A percentile compares a stretch with the other conserved stretches of the same genome.
These are phyloP conservation scores for Globisporangium heterothallicum DNA, from an alignment of 352 stramenopile genomes.

Conservation along the genomic window DNA sequence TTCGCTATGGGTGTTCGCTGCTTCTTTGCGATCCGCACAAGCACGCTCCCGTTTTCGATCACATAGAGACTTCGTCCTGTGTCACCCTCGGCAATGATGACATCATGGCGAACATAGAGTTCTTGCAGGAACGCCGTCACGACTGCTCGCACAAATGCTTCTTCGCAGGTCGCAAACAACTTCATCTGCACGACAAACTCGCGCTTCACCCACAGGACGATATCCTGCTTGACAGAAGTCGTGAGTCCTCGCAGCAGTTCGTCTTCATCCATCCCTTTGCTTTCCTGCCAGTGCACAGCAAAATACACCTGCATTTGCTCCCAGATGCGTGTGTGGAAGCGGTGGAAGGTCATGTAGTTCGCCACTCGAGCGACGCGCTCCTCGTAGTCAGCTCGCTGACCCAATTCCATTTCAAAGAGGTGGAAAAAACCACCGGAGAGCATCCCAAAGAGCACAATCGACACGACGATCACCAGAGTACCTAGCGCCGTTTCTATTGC, in stretches of 20 bases:
- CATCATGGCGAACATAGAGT: conserved; percentile 67
- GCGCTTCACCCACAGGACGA: conserved; percentile 26
- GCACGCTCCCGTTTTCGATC: conserved; percentile 48
- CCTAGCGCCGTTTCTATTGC: conserved; percentile 24
- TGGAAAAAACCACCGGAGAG: conserved; percentile 41
- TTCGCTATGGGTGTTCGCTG: neutral
- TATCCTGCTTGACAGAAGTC: conserved; percentile 23
- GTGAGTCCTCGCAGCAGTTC: conserved; percentile 35
- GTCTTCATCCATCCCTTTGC: conserved; percentile 40
- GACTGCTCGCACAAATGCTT: conserved; percentile 51
- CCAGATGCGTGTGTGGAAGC: conserved; percentile 33
- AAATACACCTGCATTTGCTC: conserved; percentile 49
- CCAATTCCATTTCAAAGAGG: conserved; percentile 41
- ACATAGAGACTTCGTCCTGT: conserved; percentile 57
- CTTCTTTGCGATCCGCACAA: conserved; percentile 22
- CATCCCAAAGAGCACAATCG: conserved; percentile 34
- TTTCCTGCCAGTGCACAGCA: conserved; percentile 36
- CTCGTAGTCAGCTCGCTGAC: conserved; percentile 40
- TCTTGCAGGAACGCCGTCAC: conserved; percentile 64
- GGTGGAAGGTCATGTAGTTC: conserved; percentile 37
- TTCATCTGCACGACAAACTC: conserved; percentile 56
- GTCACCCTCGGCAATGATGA: conserved; percentile 68
- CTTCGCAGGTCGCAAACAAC: conserved; percentile 54
- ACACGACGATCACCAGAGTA: conserved; percentile 34
- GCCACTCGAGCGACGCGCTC: conserved; percentile 35